Evolutionary conservation across 495 filamentous ascomycete genomes (phyloP), one percentile per base, ranked within the genome.

Genomic region (Articulospora tetracladia): DNA sequence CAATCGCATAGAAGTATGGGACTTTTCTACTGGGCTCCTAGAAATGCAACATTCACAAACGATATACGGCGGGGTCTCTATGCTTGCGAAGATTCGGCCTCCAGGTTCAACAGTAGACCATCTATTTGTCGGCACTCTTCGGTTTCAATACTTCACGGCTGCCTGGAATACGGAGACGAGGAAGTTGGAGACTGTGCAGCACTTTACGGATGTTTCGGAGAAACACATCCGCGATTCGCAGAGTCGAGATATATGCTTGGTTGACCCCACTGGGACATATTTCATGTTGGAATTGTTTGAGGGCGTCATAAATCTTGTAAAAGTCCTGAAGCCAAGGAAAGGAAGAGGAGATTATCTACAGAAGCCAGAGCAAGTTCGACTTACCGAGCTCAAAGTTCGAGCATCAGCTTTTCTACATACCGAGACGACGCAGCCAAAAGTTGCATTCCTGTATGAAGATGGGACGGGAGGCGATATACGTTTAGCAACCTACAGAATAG

Each of bases 81-180:
- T 97, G 75, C 83, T 99, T 41, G 84, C 92, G 58, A 89, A 87
- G 63, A 77, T 99, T 20, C 85, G 83, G 0, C 94, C 93, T 13
- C 79, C 81, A 20, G 80, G 87, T 65, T 83, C 89, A 19, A 68
- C 76, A 4, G 93, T 87, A 10, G 92, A 97, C 63, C 85, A 98
- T 64, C 83, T 99, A 64, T 96, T 99, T 69, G 80, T 99, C 61
- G 93, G 90, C 30, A 97, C 94, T 12, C 88, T 96, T 68, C 86
- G 90, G 55, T 90, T 87, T 66, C 86, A 88, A 59, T 97, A 96
- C 73, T 96, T 97, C 69, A 94, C 91, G 6, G 72, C 96, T 17
- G 83, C 79, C 0, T 99, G 94, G 94, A 86, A 97, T 72, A 60
- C 77, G 13, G 66, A 80, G 10, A 78, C 70, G n/a, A 75, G 76